Base-by-base conservation (phyloP, 805 yeast species). In the Cyberlindnera xishuangbannaensis region DNA sequence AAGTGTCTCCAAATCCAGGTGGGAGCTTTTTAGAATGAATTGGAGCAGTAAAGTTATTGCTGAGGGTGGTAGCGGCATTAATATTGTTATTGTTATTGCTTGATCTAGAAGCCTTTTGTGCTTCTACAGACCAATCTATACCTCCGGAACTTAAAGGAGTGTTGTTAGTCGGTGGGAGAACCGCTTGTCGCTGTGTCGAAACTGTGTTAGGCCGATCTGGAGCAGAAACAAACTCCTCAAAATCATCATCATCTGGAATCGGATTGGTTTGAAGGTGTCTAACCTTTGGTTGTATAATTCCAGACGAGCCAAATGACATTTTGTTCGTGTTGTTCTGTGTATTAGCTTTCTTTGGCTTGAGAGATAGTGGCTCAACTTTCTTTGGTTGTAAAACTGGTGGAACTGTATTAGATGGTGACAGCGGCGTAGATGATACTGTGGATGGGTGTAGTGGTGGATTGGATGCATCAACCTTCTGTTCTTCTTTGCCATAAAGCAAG, bases 1-100 rank as follows among this genome's bases (percentile, higher is more conserved):
- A 16, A 16, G 33, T 44, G 20, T 56, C 52, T 2, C 65, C 61
- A 33, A 65, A 65, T 6, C 71, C 70, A 2, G 70, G 71, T 14
- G 71, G 71, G 7, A 61, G 45, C 24, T 53, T 25, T 17, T 15
- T 17, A 7, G 27, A 23, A 18, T 21, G 36, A 27, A 20, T 20
- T 35, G 37, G 27, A 27, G 24, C 3, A 16, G 15, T 20, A 10
- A 7, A 13, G 6, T 12, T 6, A 13, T n/a, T n/a, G 7, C 7
- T 17, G 22, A 30, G 4, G 33, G 21, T 5, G 9, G 15, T 14
- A 15, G 8, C 8, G 9, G 26, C 26, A 24, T 18, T 27, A 22
- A n/a, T n/a, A n/a, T n/a, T n/a, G n/a, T n/a, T n/a, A n/a, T n/a
- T n/a, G n/a, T n/a, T n/a, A n/a, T n/a, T n/a, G n/a, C n/a, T n/a